Base-by-base conservation (phyloP, 192 early-diverging fungal genomes). In the Podila epigama region DNA sequence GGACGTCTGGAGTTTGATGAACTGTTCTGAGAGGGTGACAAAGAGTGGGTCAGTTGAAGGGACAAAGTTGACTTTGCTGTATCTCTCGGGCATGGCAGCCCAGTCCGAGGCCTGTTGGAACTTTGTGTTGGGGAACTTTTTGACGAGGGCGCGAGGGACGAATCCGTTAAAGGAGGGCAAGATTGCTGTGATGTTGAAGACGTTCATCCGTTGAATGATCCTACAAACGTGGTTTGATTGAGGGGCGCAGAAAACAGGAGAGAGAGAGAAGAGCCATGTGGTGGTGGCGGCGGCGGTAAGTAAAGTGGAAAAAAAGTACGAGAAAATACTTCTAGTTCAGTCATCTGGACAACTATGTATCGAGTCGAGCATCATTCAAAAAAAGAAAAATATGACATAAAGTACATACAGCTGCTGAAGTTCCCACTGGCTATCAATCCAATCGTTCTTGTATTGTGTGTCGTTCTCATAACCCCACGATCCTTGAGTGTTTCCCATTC, bases 361-460 rank as follows among this genome's bases (percentile, higher is more conserved):
- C n/a, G n/a, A n/a, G n/a, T n/a, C n/a, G n/a, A n/a, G n/a, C n/a
- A n/a, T n/a, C n/a, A n/a, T n/a, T 28, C 22, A 29, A 29, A 5
- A 15, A 11, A 25, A 3, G 13, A 7, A 4, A 3, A 2, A 13
- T 58, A 1, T 7, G 3, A 16, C 1, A 41, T 2, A 27, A 20
- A 16, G 2, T 0, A 68, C 73, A 40, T 64, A 77, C 73, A 50
- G 60, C 35, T 39, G 41, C 18, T 77, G 73, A 5, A 77, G 34
- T n/a, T 63, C 66, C 73, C 73, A 77, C 51, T 77, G 73, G 27
- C 60, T 63, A 22, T 68, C 73, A 31, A 77, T 77, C 73, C 73
- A 77, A n/a, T 68, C 64, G 33, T 77, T 53, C 37, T 77, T 77
- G 42, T 52, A 68, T 29, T 32, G 55, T 0, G 60, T 68, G 28